Evolutionary conservation across 2,329 filamentous ascomycete species (phyloP), one percentile per base, ranked within the genome.

Genomic region (Byssoonygena ceratinophila): DNA sequence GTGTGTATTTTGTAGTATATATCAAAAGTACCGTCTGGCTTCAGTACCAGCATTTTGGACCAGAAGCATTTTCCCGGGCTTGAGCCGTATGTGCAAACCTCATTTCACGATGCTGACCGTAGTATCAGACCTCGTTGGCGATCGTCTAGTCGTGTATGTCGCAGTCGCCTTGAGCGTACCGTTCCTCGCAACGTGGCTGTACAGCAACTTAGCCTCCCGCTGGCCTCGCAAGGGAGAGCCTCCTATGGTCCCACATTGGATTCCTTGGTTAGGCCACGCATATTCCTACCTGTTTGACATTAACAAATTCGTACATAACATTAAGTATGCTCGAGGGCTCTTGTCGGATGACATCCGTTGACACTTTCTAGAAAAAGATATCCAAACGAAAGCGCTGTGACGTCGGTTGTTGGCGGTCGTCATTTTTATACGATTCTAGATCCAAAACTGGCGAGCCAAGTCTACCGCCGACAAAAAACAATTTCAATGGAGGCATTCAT

Each of bases 341-440:
- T 16, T n/a, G 7, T 25, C 40, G 6, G 5, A 22, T 23, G 6
- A 34, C 25, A 23, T 41, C 25, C 23, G 27, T 40, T 51, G 22
- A 51, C 31, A 29, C 2, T 39, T 18, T 25, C n/a, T 27, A 54
- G 54, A 25, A 46, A 39, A 25, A 52, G 32, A 43, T 57, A 46
- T 22, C 53, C 53, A 12, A 51, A 53, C 11, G 23, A 46, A 23
- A 34, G 25, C 22, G 46, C 53, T 14, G 43, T 43, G 39, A 53
- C 44, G 22, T 31, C 48, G 11, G 22, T 55, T 9, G 46, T 60
- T 11, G 58, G 50, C 22, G 60, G 60, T 1, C 49, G 56, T 31
- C 54, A 57, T 45, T 55, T 56, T 5, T 60, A 61, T 54, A 31
- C 57, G 6, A 53, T 61, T 23, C 58, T 58, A 22, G 57, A 61